Evolutionary conservation across 768 basidiomycete genomes (phyloP), one percentile per base, ranked within the genome.

Genomic region (Strobilomyces confusus): DNA sequence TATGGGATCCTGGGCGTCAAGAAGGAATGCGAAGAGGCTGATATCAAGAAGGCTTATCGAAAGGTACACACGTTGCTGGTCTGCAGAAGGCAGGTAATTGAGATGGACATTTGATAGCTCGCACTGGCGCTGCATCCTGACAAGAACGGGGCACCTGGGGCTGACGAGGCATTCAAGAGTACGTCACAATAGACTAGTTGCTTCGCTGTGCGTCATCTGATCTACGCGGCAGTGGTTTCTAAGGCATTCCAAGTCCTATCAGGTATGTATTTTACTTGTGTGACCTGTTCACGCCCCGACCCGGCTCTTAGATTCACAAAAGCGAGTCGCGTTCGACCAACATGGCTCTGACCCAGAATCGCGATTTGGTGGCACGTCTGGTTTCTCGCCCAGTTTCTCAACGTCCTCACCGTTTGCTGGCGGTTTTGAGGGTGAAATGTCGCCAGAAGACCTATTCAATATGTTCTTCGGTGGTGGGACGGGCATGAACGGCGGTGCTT

Each of bases 151-250:
- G 95, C 95, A 19, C 95, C 95, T n/a, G 91, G 92, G 37, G 95
- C 95, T 15, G 95, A 98, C 56, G 95, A 98, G 68, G 95, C 95
- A 3, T 98, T 98, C 75, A 98, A 98, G 76, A 77, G 95, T 98
- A 63, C 49, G 86, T 79, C 46, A 37, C 54, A 25, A 52, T 3
- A 23, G 33, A 38, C 20, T 42, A 0, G 19, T 47, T 37, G 53
- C 14, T 50, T 33, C 20, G 23, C 12, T 13, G n/a, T 46, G 40
- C 29, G 48, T 44, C 33, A 40, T 44, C 40, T 53, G 20, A 63
- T 59, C 3, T 49, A 12, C 9, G 36, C 17, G 22, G 12, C 64
- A 98, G 95, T 95, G 87, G 92, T 98, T 26, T 95, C 93, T 5
- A 98, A 97, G 72, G 94, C 95, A 11, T 98, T 98, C 72, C 93